phyloP scores from a whole-genome alignment of 768 basidiomycete genomes.

The Gyrodon lividus region DNA sequence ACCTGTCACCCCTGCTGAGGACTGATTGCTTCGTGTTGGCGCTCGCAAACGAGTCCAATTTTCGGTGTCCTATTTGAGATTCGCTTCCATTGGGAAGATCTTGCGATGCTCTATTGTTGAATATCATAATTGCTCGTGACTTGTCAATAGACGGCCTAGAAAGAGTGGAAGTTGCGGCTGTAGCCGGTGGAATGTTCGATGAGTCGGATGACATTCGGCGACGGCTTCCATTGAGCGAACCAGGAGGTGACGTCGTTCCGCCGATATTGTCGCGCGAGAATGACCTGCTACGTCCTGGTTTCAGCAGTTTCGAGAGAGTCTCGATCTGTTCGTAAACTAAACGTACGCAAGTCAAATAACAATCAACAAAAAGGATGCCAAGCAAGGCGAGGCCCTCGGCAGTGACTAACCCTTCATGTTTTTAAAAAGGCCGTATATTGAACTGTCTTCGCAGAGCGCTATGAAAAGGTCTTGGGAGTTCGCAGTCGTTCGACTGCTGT shows the following conservation, averaged over 20 bases:
- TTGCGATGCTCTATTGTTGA: slow-evolving; percentile 42
- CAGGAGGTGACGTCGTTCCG: slow-evolving; percentile 44
- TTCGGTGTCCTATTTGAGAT: slow-evolving; percentile 49
- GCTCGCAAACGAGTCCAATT: slow-evolving; percentile 53
- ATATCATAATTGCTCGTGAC: slow-evolving; percentile 58
- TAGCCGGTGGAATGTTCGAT: slow-evolving; percentile 17
- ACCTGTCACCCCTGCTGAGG: slow-evolving; percentile 32
- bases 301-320: slow-evolving; percentile 54
- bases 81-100: slow-evolving; percentile 43
- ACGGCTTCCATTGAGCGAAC: slow-evolving; percentile 22
- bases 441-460: slow-evolving; percentile 87
- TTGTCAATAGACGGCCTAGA: slow-evolving; percentile 66
- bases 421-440: slow-evolving; percentile 82
- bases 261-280: slow-evolving; percentile 53
- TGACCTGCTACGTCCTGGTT: slow-evolving; percentile 67
- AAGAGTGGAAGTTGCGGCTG: slow-evolving; percentile 12
- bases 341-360: slow-evolving; percentile 15
- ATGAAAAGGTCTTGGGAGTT: slow-evolving; percentile 80
- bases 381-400: neutral
- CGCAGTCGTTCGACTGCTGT: slow-evolving; percentile 76
- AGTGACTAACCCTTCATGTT: slow-evolving; percentile 71
- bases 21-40: slow-evolving; percentile 44
- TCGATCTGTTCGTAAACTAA: slow-evolving; percentile 81
- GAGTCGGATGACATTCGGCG: slow-evolving; percentile 43
- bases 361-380: slow-evolving; percentile 19